Evolutionary conservation across 2,329 filamentous ascomycete species (phyloP).

Genomic region (Zymoseptoria passerinii): DNA sequence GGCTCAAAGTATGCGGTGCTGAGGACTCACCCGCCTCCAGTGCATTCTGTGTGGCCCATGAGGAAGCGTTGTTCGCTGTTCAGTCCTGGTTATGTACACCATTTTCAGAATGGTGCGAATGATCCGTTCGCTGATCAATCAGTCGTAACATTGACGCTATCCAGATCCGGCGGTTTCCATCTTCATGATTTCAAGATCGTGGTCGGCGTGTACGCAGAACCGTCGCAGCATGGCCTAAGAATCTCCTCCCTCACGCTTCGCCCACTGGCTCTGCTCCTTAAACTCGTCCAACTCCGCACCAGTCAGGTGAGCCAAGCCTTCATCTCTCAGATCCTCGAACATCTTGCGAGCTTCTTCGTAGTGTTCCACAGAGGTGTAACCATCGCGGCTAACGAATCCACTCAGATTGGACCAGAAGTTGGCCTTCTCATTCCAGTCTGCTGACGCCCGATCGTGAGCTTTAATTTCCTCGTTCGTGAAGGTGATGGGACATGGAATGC

Average conservation of each 20-base stretch:
- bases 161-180: no score
- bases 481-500: slow-evolving; percentile 25
- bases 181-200: no score
- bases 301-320: slow-evolving; percentile 25
- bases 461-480: slow-evolving; percentile 19
- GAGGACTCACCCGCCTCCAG: no score
- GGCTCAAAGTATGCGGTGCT: no score
- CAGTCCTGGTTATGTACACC: no score
- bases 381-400: slow-evolving; percentile 31
- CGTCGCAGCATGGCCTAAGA: neutral
- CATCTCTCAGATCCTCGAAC: slow-evolving; percentile 30
- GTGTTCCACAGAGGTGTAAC: slow-evolving; percentile 31
- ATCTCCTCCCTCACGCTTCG: neutral
- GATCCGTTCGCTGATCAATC: no score
- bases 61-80: no score
- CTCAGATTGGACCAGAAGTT: slow-evolving; percentile 33
- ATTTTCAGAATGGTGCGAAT: no score
- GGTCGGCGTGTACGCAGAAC: neutral
- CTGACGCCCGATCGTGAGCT: slow-evolving; percentile 20
- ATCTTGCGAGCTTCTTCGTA: slow-evolving; percentile 31
- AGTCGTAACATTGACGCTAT: no score
- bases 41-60: no score
- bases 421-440: slow-evolving; percentile 26
- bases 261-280: neutral
- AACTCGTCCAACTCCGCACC: slow-evolving; percentile 22